Percentiles rank a stretch among this genome's conserved stretches.
phyloP scores from a whole-genome alignment of 2,329 filamentous ascomycete species.

The Spiromastix sp. region DNA sequence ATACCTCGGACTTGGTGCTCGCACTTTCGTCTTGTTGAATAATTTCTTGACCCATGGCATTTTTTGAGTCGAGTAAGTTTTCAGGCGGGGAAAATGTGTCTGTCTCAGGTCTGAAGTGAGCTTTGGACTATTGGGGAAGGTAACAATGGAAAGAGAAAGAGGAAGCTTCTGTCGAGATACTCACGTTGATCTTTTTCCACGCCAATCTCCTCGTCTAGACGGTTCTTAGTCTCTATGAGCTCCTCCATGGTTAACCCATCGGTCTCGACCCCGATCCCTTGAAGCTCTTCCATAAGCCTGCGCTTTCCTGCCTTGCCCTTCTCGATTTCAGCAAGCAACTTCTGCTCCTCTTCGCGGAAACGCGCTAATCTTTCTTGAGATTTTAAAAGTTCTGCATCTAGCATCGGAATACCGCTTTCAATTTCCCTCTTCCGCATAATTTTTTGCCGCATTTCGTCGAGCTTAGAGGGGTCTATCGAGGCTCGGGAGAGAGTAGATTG shows the following conservation, averaged over 20 bases:
- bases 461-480: constrained; percentile 14
- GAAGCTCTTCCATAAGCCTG: constrained; percentile 39
- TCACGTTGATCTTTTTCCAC: constrained; percentile 10
- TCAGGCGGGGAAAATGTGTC: no score
- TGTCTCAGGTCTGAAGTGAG: no score
- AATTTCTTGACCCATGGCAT: no score
- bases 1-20: constrained; percentile 3
- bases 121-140: neutral
- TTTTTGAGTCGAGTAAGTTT: no score
- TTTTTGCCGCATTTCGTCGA: constrained; percentile 27
- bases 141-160: neutral
- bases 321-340: constrained; percentile 36
- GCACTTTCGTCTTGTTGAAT: no score
- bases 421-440: constrained; percentile 37
- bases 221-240: constrained; percentile 27
- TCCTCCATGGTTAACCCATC: constrained; percentile 36
- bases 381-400: constrained; percentile 35
- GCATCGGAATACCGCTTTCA: constrained; percentile 35
- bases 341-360: constrained; percentile 26
- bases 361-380: constrained; percentile 24
- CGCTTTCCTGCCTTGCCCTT: constrained; percentile 33
- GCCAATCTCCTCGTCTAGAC: constrained; percentile 13
- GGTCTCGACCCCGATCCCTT: constrained; percentile 38
- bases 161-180: neutral
- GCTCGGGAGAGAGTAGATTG: constrained; percentile 13